A percentile compares a stretch with the other conserved stretches of the same genome.
Evolutionary conservation across 306 rosid genomes (phyloP).

Genomic region (Nissolia schottii): DNA sequence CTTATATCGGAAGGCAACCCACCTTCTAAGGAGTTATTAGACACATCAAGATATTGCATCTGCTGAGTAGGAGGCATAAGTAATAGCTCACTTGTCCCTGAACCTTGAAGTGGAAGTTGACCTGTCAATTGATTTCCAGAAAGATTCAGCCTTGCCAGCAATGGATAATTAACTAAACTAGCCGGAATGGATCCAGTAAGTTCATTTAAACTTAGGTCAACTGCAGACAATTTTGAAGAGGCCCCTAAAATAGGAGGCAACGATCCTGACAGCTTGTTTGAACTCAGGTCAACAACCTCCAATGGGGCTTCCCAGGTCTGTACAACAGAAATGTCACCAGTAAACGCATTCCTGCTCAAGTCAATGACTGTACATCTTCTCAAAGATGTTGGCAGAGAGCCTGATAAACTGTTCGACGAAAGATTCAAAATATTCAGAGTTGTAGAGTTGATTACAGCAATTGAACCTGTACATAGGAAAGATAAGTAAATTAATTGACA

Average conservation of each 20-base stretch:
- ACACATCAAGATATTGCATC: slow-evolving; percentile 73
- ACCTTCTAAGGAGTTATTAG: slow-evolving; percentile 65
- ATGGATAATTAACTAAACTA: slow-evolving; percentile 57
- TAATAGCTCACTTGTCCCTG: slow-evolving; percentile 69
- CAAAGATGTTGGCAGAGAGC: slow-evolving; percentile 54
- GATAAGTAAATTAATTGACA: slow-evolving; percentile 11
- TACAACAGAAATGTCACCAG: slow-evolving; percentile 62
- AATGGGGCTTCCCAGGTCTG: slow-evolving; percentile 64
- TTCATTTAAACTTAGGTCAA: slow-evolving; percentile 80
- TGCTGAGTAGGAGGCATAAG: slow-evolving; percentile 50
- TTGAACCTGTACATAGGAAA: slow-evolving; percentile 62
- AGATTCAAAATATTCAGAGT: slow-evolving; percentile 63
- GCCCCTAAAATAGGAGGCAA: slow-evolving; percentile 60
- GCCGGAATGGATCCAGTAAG: slow-evolving; percentile 74
- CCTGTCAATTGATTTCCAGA: slow-evolving; percentile 77
- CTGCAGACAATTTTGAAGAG: slow-evolving; percentile 47
- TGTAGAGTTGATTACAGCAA: slow-evolving; percentile 64
- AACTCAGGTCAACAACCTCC: slow-evolving; percentile 78
- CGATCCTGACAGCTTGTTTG: slow-evolving; percentile 71
- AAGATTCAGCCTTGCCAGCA: slow-evolving; percentile 70
- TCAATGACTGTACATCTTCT: slow-evolving; percentile 46
- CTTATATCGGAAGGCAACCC: slow-evolving; percentile 70
- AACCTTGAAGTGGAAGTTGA: slow-evolving; percentile 60
- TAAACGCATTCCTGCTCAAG: slow-evolving; percentile 61
- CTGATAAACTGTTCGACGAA: slow-evolving; percentile 76